Conservation (phyloP, 768 basidiomycete genomes). For the Coprinellus micaceus region DNA sequence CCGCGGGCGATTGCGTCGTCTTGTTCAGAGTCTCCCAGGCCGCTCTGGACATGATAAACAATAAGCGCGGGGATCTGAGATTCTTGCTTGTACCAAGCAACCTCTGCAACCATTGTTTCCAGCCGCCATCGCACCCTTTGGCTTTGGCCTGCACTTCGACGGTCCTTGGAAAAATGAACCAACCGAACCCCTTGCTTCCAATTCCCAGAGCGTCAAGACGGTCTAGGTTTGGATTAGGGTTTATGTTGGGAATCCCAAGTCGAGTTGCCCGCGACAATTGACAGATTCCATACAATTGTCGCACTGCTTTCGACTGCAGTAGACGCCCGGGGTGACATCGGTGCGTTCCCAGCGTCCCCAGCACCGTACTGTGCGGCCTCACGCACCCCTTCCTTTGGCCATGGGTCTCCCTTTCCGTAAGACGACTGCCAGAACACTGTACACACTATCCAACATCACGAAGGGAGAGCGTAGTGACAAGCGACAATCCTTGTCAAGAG, state of each 20-base stretch:
- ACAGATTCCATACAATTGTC: conserved; percentile 18
- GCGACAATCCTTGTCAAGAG: conserved; percentile 5
- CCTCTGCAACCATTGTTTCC: background rate
- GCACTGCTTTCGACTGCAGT: background rate
- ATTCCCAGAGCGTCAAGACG: no score
- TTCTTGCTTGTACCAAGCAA: background rate
- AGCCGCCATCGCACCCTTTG: conserved; percentile 9
- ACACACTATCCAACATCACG: background rate
- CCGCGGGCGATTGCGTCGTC: conserved; percentile 1
- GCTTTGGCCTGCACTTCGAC: background rate
- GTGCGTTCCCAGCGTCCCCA: no score
- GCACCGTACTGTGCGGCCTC: no score
- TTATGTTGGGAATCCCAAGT: background rate
- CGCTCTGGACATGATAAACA: background rate
- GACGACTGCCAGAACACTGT: no score
- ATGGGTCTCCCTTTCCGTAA: no score
- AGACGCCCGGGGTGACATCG: background rate
- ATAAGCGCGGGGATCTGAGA: background rate
- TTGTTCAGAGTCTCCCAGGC: background rate
- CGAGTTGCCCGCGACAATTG: conserved; percentile 16
- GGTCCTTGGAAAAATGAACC: no score
- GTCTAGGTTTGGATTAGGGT: no score
- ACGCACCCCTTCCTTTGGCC: background rate
- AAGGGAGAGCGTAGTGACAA: background rate
- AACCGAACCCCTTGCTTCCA: no score